Evolutionary conservation across 352 stramenopile genomes (phyloP).

Genomic region (Thalassiosira mediterranea): DNA sequence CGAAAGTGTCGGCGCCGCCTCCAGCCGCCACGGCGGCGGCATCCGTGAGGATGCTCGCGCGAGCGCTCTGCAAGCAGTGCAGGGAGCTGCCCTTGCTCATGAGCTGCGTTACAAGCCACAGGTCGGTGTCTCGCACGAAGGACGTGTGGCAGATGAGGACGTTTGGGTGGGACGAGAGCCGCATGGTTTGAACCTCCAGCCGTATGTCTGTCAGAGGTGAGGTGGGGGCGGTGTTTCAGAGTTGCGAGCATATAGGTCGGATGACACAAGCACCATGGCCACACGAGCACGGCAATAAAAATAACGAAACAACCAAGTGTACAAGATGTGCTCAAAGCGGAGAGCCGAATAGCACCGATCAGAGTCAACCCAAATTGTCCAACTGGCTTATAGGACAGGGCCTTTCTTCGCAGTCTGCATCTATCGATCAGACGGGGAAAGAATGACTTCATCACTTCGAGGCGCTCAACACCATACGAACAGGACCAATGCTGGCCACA

Average conservation of each 20-base stretch:
- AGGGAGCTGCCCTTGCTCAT: slow-evolving; percentile 99
- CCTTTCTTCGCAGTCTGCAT: slow-evolving; percentile 34
- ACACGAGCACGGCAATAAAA: slow-evolving; percentile 7
- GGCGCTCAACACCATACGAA: too few relatives aligned
- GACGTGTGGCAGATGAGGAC: slow-evolving; percentile 96
- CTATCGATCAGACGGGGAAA: slow-evolving; percentile 40
- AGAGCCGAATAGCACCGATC: slow-evolving; percentile 17
- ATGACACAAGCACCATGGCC: not conserved
- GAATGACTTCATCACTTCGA: slow-evolving; percentile 32
- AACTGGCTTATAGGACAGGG: slow-evolving; percentile 38
- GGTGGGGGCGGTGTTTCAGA: not conserved
- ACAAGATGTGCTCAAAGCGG: slow-evolving; percentile 23
- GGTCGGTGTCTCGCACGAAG: slow-evolving; percentile 94
- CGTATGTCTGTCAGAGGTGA: slow-evolving; percentile 81
- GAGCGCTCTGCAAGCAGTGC: slow-evolving; percentile 91
- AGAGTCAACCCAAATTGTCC: slow-evolving; percentile 40
- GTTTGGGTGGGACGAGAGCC: slow-evolving; percentile 97
- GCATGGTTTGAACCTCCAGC: slow-evolving; percentile 96
- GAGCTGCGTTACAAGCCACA: slow-evolving; percentile 98
- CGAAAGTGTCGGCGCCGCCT: slow-evolving; percentile 2
- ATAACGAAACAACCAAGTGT: not conserved
- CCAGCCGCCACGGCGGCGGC: slow-evolving; percentile 11
- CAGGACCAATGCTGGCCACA: too few relatives aligned
- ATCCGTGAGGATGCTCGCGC: slow-evolving; percentile 38
- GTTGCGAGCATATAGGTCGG: not conserved